A percentile compares a stretch with the other conserved stretches of the same genome.
phyloP scores from a whole-genome alignment of 257 asterid genomes.

The Capsicum chinense region DNA sequence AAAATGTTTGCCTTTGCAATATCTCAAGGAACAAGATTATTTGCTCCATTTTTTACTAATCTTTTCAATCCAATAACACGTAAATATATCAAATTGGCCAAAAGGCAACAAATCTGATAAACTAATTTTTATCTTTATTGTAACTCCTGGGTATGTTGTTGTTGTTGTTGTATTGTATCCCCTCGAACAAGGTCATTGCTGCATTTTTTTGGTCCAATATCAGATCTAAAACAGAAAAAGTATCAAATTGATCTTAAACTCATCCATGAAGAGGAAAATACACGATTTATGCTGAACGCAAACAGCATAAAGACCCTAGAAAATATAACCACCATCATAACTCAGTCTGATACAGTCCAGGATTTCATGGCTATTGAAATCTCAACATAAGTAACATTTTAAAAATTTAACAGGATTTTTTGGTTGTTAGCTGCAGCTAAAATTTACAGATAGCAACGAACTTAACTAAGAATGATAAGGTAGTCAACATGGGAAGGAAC shows the following conservation, averaged over 20 bases:
- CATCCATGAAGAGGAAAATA: neutral
- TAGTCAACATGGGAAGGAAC: neutral
- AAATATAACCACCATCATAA: neutral
- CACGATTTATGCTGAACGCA: neutral
- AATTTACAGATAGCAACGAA: neutral
- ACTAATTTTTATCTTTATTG: slow-evolving; percentile 3
- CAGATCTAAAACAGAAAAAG: neutral
- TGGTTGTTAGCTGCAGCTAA: neutral
- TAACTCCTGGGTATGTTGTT: neutral
- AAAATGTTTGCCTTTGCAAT: neutral
- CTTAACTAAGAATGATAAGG: neutral
- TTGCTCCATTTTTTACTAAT: neutral
- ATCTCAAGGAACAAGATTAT: slow-evolving; percentile 18
- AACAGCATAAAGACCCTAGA: neutral
- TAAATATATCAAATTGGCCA: slow-evolving; percentile 16
- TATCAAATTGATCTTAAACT: neutral
- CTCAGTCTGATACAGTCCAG: slow-evolving; percentile 8
- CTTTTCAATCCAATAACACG: neutral
- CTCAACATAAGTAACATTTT: neutral
- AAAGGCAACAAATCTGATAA: neutral
- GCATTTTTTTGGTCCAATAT: neutral
- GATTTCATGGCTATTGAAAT: neutral
- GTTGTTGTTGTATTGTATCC: neutral
- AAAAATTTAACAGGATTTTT: neutral
- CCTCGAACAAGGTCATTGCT: slow-evolving; percentile 1